These are phyloP conservation scores for Colletotrichum abscissum DNA, from an alignment of 2,329 filamentous ascomycete species.

Conservation along the genomic window DNA sequence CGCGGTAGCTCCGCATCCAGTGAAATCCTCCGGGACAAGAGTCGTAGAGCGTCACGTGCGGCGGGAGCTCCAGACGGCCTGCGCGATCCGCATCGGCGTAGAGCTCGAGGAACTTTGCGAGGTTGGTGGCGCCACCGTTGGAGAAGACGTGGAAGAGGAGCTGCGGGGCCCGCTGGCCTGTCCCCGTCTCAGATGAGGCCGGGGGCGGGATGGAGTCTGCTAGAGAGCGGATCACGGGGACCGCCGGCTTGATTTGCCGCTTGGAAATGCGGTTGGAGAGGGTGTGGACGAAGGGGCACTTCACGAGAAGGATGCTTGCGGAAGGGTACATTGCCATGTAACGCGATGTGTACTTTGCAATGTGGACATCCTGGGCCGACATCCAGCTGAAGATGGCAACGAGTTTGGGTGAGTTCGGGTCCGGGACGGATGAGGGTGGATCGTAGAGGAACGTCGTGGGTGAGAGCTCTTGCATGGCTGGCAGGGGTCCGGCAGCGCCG, in stretches of 20 bases:
- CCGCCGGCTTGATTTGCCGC: constrained; percentile 50
- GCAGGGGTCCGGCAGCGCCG: constrained; percentile 41
- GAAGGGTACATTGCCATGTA: constrained; percentile 58
- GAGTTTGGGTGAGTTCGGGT: constrained; percentile 52
- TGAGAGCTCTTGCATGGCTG: constrained; percentile 52
- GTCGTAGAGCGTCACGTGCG: constrained; percentile 58
- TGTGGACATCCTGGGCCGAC: constrained; percentile 60
- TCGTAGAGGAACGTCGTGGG: constrained; percentile 49
- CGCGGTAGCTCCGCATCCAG: constrained; percentile 52
- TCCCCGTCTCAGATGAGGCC: constrained; percentile 14
- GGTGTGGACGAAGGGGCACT: constrained; percentile 51
- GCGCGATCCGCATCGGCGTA: constrained; percentile 43
- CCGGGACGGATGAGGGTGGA: constrained; percentile 36
- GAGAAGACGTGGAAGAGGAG: constrained; percentile 63
- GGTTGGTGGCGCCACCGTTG: constrained; percentile 61
- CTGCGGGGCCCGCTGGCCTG: constrained; percentile 24
- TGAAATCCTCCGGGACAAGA: constrained; percentile 60
- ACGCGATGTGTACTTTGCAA: constrained; percentile 61
- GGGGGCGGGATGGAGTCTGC: constrained; percentile 36
- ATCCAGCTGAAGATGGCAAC: constrained; percentile 63
- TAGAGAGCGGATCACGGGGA: constrained; percentile 50
- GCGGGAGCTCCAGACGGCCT: constrained; percentile 46
- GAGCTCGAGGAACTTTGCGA: constrained; percentile 50
- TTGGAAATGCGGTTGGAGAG: constrained; percentile 46
- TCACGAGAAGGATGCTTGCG: constrained; percentile 59